Evolutionary conservation across 305 asterid genomes (phyloP), one percentile per base, ranked within the genome.

Genomic region (Rubia tinctorum): DNA sequence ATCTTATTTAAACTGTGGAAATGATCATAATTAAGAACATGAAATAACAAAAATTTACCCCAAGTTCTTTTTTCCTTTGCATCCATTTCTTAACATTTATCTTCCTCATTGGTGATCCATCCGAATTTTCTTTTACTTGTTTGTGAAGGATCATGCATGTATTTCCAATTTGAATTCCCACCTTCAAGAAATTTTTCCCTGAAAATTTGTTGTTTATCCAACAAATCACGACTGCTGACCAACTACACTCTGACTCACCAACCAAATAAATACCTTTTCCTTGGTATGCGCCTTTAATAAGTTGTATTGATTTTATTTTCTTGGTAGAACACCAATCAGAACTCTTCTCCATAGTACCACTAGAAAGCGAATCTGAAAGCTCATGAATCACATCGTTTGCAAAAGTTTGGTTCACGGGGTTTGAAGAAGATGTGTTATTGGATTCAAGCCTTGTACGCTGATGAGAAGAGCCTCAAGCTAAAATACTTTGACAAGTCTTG

Each of bases 401-500:
- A 77, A 75, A 77, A 56, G 83, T 69, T 66, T 72, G 71, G 64
- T 72, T 81, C 68, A 55, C 20, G 59, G 82, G 76, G 23, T 67
- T 44, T 65, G 77, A 39, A 75, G 42, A 58, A 34, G 51, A 15
- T 58, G 64, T 75, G 66, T 77, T 76, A 74, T 30, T 30, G 34
- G 77, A 81, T 70, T 87, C 84, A 63, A 87, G 85, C 84, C 71
- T 82, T 12, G 76, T 61, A 77, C 88, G 86, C 60, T 83, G 83
- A 73, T 53, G 71, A 55, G 76, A 78, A 73, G 90, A 88, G 39
- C 90, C 90, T 95, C 91, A 88, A 70, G 76, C 68, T 27, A 88
- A 83, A 55, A 88, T 75, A 66, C 69, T 81, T 53, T 86, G 90
- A 69, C 88, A 85, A 22, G 80, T 78, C 30, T 78, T 78, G 45